Percentiles rank a stretch among this genome's conserved stretches.
Evolutionary conservation across 169 alveolate species (phyloP).

Genomic region (Plasmodium coatneyi): DNA sequence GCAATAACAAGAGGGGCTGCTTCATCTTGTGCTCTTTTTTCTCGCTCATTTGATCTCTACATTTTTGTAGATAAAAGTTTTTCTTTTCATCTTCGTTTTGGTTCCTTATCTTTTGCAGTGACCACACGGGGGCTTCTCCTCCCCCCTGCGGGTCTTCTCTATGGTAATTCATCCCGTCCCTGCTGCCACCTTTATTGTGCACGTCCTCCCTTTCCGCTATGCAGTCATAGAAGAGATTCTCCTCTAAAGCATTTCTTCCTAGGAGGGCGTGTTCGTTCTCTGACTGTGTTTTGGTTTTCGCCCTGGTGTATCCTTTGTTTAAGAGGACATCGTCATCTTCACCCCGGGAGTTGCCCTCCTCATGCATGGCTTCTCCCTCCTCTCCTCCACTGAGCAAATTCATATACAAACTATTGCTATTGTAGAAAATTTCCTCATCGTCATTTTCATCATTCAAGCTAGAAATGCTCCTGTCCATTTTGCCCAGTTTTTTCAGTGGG

Average conservation of each 20-base stretch:
- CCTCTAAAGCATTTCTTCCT: neutral
- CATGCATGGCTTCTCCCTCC: neutral
- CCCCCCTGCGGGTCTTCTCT: neutral
- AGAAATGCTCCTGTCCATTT: constrained; percentile 45
- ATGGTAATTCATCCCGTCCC: neutral
- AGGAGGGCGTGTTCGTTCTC: neutral
- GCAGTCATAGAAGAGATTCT: constrained; percentile 32
- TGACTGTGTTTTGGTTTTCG: neutral
- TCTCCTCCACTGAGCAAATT: constrained; percentile 33
- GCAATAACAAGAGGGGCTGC: neutral
- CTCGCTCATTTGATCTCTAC: constrained; percentile 13
- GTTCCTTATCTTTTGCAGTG: neutral
- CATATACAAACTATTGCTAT: constrained; percentile 52
- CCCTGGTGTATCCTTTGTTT: neutral
- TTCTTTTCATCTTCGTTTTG: constrained; percentile 10
- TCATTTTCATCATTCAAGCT: constrained; percentile 53
- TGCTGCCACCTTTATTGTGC: neutral
- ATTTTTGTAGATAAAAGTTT: neutral
- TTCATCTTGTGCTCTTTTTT: neutral
- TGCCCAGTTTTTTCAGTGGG: constrained; percentile 48
- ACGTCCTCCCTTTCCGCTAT: neutral
- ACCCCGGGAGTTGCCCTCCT: neutral
- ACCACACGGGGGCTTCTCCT: neutral
- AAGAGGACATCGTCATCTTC: too few species aligned
- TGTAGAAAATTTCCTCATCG: constrained; percentile 55